These are phyloP conservation scores for Ensete ventricosum DNA, from an alignment of 176 grass and related monocot genomes.

Conservation along the genomic window DNA sequence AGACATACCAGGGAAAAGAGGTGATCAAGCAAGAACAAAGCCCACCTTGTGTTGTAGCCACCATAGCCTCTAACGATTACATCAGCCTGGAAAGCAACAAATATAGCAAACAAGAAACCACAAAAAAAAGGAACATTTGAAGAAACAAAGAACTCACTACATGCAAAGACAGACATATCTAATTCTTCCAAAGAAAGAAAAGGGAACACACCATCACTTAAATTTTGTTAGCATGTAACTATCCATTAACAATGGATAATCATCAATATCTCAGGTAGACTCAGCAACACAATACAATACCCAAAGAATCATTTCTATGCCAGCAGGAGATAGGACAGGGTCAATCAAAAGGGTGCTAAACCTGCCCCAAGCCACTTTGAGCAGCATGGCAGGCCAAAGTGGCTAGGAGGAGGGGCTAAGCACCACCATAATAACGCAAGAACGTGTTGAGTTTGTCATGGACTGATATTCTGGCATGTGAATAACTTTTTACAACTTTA, in stretches of 20 bases:
- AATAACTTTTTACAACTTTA: too few relatives aligned
- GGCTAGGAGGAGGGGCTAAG: too few relatives aligned
- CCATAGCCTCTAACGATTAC: conserved; percentile 70
- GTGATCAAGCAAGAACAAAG: conserved; percentile 65
- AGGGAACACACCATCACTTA: neutral
- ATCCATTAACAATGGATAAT: neutral
- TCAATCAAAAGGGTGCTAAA: neutral
- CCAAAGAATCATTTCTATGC: neutral
- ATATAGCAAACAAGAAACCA: neutral
- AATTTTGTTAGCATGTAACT: neutral
- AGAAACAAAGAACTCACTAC: neutral
- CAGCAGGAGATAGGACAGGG: neutral
- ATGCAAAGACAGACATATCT: neutral
- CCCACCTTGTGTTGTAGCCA: conserved; percentile 92
- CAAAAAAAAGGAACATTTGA: neutral
- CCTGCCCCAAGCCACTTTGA: too few relatives aligned
- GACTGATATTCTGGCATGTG: too few relatives aligned
- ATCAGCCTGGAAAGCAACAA: conserved; percentile 41
- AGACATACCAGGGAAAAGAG: conserved; percentile 54
- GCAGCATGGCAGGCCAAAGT: too few relatives aligned
- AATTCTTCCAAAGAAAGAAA: neutral
- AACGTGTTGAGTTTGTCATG: too few relatives aligned
- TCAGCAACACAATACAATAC: neutral
- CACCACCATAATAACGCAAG: too few relatives aligned
- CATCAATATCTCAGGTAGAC: neutral